Conservation (phyloP, 495 filamentous ascomycete genomes). For the Chaetomium tenue region DNA sequence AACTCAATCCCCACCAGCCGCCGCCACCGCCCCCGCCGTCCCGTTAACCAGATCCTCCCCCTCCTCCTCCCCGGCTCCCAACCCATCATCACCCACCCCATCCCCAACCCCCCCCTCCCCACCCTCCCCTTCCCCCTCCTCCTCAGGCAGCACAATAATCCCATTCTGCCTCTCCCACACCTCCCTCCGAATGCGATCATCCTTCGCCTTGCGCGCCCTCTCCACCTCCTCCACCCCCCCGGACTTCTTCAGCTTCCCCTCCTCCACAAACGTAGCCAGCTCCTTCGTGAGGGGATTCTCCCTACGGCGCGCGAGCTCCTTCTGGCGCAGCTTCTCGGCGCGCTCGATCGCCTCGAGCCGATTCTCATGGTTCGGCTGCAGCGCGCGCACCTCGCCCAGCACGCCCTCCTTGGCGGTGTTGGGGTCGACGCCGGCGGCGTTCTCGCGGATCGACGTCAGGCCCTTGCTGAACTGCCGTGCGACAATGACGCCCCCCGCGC, state of each 20-base stretch:
- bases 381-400: conserved; percentile 85
- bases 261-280: conserved; percentile 80
- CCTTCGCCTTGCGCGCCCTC: conserved; percentile 75
- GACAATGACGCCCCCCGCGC: conserved; percentile 41
- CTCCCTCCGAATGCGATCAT: conserved; percentile 82
- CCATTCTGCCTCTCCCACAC: conserved; percentile 73
- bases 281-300: conserved; percentile 87
- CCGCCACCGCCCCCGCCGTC: not conserved
- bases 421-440: conserved; percentile 65
- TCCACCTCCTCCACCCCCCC: conserved; percentile 94
- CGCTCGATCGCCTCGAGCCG: conserved; percentile 93
- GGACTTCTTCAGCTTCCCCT: conserved; percentile 90
- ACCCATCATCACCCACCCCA: not conserved
- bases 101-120: conserved; percentile 2
- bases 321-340: conserved; percentile 82
- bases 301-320: conserved; percentile 75
- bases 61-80: not conserved
- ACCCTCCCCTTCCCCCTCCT: conserved; percentile 14
- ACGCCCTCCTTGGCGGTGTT: conserved; percentile 83
- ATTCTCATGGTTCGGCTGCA: conserved; percentile 93
- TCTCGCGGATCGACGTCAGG: conserved; percentile 58
- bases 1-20: not conserved
- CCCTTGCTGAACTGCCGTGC: conserved; percentile 56
- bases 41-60: conserved; percentile 8
- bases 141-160: conserved; percentile 35